phyloP scores from a whole-genome alignment of 2,329 filamentous ascomycete genomes.

The Nothophoma quercina region DNA sequence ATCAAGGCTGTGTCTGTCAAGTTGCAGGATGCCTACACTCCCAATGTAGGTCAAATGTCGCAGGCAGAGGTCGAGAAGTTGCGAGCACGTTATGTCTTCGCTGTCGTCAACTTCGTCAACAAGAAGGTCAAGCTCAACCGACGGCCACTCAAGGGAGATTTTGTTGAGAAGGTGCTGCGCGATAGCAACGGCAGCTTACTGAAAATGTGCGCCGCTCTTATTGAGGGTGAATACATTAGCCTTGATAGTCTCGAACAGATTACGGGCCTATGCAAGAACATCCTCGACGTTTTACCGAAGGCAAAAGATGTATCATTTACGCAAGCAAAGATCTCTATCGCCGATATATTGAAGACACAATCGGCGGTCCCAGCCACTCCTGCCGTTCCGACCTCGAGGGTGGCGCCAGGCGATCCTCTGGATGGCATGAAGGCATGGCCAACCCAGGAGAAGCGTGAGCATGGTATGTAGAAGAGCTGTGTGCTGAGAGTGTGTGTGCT shows the following conservation, averaged over 20 bases:
- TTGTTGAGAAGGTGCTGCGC: constrained; percentile 24
- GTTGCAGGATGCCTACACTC: constrained; percentile 23
- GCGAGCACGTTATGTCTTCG: constrained; percentile 28
- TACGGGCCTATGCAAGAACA: constrained; percentile 30
- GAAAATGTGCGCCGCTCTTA: constrained; percentile 29
- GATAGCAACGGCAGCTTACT: constrained; percentile 34
- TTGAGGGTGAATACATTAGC: constrained; percentile 26
- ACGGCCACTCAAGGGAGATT: constrained; percentile 15
- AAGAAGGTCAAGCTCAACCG: constrained; percentile 19
- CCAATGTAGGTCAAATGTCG: not conserved
- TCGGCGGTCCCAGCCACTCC: not conserved
- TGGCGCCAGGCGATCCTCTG: constrained; percentile 8
- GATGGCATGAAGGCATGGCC: constrained; percentile 37
- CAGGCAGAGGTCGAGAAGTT: constrained; percentile 21
- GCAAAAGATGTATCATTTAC: constrained; percentile 3
- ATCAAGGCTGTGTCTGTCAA: constrained; percentile 29
- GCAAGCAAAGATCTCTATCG: not conserved
- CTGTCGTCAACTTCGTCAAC: constrained; percentile 32
- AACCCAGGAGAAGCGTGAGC: constrained; percentile 38
- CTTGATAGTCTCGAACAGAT: constrained; percentile 33
- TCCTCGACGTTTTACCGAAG: constrained; percentile 27
- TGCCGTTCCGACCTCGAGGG: not conserved
- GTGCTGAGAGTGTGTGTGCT: too few relatives aligned
- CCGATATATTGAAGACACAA: too few relatives aligned
- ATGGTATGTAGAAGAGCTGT: constrained; percentile 25